Evolutionary conservation across 2,329 filamentous ascomycete species (phyloP), one percentile per base, ranked within the genome.

Genomic region (Xylariaceae sp.): DNA sequence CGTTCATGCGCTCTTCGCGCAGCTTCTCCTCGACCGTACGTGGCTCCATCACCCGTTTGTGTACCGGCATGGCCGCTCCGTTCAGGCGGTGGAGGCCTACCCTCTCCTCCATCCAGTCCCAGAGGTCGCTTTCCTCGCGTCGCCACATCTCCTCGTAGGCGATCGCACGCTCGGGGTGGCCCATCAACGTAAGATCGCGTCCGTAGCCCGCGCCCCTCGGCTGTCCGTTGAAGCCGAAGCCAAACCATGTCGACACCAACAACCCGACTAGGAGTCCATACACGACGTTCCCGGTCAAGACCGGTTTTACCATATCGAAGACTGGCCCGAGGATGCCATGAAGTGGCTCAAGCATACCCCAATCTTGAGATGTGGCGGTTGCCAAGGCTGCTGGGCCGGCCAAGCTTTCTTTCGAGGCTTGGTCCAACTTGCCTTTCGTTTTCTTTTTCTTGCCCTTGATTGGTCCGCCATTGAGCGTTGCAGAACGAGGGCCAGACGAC

Each of bases 121-220:
- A 97, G 9, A 97, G 77, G 66, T 95, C 91, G 62, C 85, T 91
- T 71, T 97, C 93, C 72, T 97, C 91, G 41, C 85, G 80, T 37
- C 86, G 82, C 93, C 93, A 99, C 69, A 98, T 89, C 74, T 96
- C 90, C 64, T 98, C 93, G 71, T 97, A 98, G 0, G 90, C 91
- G 2, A 89, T 86, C 16, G 92, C 76, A 5, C 92, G 84, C 52
- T 93, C 86, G 0, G 89, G 82, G 21, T 76, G 76, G 67, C 72
- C 65, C 60, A 76, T 60, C 66, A 74, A 78, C 2, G 73, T 73
- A 54, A 77, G 63, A 5, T 74, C 73, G 43, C 71, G 72, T 7
- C 74, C 73, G 54, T 73, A 78, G 1, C 71, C 68, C 26, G 71
- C 62, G 19, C 73, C 67, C 44, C 69, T 70, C 50, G 71, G 70